Conservation (phyloP, 257 asterid species). For the Coffea eugenioides region DNA sequence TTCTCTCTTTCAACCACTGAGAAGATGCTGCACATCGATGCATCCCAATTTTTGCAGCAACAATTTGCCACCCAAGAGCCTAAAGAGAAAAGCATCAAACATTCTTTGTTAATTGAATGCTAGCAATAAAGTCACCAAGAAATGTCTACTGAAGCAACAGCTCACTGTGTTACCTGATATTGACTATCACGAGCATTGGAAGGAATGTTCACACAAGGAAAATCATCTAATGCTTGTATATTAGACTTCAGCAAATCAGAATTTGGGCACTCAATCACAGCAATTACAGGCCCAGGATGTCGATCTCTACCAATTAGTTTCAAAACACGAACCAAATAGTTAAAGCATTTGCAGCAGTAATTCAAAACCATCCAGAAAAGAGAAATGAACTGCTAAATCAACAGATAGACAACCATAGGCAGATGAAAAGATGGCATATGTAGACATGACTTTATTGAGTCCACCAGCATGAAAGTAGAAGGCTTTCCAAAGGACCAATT, state of each 20-base stretch:
- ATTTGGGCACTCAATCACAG: constrained; percentile 87
- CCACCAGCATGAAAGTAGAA: background rate
- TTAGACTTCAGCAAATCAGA: constrained; percentile 63
- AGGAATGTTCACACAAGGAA: constrained; percentile 84
- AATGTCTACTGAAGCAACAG: constrained; percentile 22
- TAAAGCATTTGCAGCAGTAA: constrained; percentile 13
- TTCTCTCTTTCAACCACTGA: constrained; percentile 84
- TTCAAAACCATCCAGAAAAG: background rate
- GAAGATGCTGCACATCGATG: constrained; percentile 81
- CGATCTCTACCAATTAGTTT: constrained; percentile 44
- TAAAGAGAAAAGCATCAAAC: constrained; percentile 30
- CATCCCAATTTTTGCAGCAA: constrained; percentile 91
- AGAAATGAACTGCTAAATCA: constrained; percentile 13
- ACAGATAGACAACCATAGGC: background rate
- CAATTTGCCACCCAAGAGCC: constrained; percentile 99
- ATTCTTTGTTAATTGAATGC: constrained; percentile 15
- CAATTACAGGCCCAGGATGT: constrained; percentile 79
- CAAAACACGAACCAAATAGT: constrained; percentile 18
- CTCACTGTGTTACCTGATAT: constrained; percentile 65
- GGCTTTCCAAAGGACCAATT: background rate
- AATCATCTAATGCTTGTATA: constrained; percentile 69
- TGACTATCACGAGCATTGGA: constrained; percentile 83
- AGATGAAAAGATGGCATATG: background rate
- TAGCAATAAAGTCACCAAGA: constrained; percentile 23
- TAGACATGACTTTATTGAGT: background rate